Conservation (phyloP, 306 rosid genomes). For the Delonix regia region DNA sequence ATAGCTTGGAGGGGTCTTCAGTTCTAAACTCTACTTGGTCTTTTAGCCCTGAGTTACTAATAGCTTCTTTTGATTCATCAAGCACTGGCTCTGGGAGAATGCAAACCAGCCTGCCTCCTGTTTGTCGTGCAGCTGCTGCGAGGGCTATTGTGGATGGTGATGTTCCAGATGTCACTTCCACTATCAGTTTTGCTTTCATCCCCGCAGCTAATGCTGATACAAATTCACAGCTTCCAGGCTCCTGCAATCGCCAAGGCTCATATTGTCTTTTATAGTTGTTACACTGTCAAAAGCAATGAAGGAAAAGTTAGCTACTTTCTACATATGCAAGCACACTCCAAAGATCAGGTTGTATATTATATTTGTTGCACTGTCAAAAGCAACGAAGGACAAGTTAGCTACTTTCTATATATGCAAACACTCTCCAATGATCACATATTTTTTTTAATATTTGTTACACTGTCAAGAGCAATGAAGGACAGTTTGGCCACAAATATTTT, state of each 20-base stretch:
- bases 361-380: slow-evolving; percentile 48
- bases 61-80: slow-evolving; percentile 48
- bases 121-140: slow-evolving; percentile 64
- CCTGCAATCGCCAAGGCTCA: slow-evolving; percentile 52
- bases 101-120: slow-evolving; percentile 63
- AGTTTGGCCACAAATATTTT: too few species aligned
- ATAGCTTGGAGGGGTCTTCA: slow-evolving; percentile 53
- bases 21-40: slow-evolving; percentile 65
- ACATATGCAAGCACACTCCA: too few species aligned
- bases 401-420: background rate
- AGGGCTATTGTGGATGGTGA: slow-evolving; percentile 69
- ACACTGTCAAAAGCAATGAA: slow-evolving; percentile 44
- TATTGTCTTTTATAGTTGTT: slow-evolving; percentile 36
- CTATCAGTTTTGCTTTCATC: slow-evolving; percentile 67
- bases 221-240: slow-evolving; percentile 65
- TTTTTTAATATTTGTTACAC: slow-evolving; percentile 49
- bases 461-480: slow-evolving; percentile 29
- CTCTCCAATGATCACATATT: slow-evolving; percentile 46
- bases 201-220: slow-evolving; percentile 81
- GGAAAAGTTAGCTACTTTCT: background rate
- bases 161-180: slow-evolving; percentile 60
- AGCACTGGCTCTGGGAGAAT: slow-evolving; percentile 62
- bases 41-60: slow-evolving; percentile 52
- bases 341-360: slow-evolving; percentile 36
- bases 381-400: background rate